Percentiles rank a stretch among this genome's conserved stretches.
These are phyloP conservation scores for Rhizomucor miehei DNA, from an alignment of 371 early-diverging fungal genomes.

Conservation along the genomic window DNA sequence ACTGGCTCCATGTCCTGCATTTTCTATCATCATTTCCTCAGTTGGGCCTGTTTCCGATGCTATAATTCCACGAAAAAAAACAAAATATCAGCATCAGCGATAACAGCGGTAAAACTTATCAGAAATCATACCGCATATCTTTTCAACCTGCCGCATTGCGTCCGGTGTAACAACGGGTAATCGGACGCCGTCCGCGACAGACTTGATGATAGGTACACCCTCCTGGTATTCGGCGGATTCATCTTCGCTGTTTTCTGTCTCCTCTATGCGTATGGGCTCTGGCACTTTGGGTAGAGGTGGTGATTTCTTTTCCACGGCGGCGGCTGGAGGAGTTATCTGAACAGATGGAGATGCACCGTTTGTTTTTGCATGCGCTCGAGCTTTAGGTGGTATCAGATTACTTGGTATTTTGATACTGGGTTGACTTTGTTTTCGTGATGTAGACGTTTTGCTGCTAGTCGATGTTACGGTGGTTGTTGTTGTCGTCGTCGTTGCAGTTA, in stretches of 20 bases:
- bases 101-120: too few species aligned
- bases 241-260: not conserved
- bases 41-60: slow-evolving; percentile 60
- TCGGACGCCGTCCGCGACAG: slow-evolving; percentile 44
- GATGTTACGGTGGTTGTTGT: not conserved
- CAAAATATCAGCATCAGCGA: too few species aligned
- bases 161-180: slow-evolving; percentile 55
- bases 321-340: not conserved
- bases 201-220: slow-evolving; percentile 29
- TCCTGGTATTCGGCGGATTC: not conserved
- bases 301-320: slow-evolving; percentile 1
- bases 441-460: not conserved
- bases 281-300: not conserved
- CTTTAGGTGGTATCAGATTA: slow-evolving; percentile 30
- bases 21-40: slow-evolving; percentile 75
- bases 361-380: slow-evolving; percentile 10
- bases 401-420: slow-evolving; percentile 14
- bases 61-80: not conserved
- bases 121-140: slow-evolving; percentile 35
- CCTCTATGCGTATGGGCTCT: not conserved
- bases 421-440: slow-evolving; percentile 5
- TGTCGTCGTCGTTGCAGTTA: not conserved
- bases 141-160: slow-evolving; percentile 65
- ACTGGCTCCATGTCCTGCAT: slow-evolving; percentile 74
- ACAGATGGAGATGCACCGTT: slow-evolving; percentile 3